Base-by-base conservation (phyloP, 345 rosid genomes). In the Eutrema yunnanense region DNA sequence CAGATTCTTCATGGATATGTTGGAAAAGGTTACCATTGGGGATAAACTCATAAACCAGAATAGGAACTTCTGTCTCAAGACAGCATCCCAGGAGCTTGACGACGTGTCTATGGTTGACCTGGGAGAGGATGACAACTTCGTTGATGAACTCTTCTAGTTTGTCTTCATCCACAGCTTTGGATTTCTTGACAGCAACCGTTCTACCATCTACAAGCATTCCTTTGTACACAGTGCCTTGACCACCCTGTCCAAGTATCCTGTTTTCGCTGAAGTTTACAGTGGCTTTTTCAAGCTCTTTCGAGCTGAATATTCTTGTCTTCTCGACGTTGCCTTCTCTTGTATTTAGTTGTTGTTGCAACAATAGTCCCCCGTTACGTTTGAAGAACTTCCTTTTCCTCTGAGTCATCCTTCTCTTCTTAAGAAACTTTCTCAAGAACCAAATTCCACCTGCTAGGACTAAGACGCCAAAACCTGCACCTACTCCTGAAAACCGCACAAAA, bases 141-240 rank as follows among this genome's bases (percentile, higher is more conserved):
- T 82, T 82, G 47, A 84, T 70, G 65, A 82, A 84, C 55, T 77
- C 84, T 22, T 76, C 76, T 7, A 77, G 69, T 58, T 81, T 82
- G 54, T 72, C 76, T 7, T 62, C 55, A 6, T 84, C 81, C 6
- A 81, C 65, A 59, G 1, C 33, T 59, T 69, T 74, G 0, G 84
- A 79, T 58, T 81, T 85, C 59, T 81, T 85, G 13, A 82, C 76
- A 2, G 88, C 86, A 42, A 83, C 75, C 0, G 60, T 16, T n/a
- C 1, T 68, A 9, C 71, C 71, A 30, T 80, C 81, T 2, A 43
- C 33, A 0, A 80, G 64, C 36, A 67, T 55, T 37, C 83, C 87
- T 13, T 79, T 77, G 74, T 73, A 84, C 7, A 84, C 87, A 0
- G 73, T 81, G 0, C 84, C 82, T 1, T 59, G 64, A 19, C 64